Evolutionary conservation across 805 yeast genomes (phyloP), one percentile per base, ranked within the genome.

Genomic region (Barnettozyma vustinii): DNA sequence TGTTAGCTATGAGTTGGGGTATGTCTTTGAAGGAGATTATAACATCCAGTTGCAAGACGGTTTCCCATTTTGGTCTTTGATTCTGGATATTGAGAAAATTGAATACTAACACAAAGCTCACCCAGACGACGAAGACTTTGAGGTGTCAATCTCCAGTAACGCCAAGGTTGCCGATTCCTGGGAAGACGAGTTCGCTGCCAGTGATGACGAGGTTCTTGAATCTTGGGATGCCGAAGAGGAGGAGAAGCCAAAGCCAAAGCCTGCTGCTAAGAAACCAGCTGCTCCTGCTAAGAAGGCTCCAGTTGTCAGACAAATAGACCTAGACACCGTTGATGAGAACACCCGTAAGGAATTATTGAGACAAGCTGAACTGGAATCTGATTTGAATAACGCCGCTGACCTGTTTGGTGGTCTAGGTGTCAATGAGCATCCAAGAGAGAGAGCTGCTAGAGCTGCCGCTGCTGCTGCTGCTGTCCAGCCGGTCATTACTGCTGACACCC

Each of bases 211-310:
- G n/a, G 75, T 84, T 23, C 67, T 85, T 45, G 97, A 79, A 45
- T 86, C 96, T 12, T 92, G 97, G 97, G 98, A 92, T 58, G 83
- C 83, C 47, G 95, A 84, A 55, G 94, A 84, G 59, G 83, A 76
- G 45, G 79, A 75, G 48, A 72, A 69, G 52, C 63, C 62, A 58
- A 62, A 56, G 52, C 61, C 63, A 57, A 60, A 54, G 37, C 54
- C 55, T 23, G 47, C 56, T 10, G 61, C 67, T 19, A 32, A 33
- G 16, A 55, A 63, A 62, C 33, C 56, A n/a, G 21, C 52, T 9
- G 47, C 54, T 3, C 41, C 63, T 46, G 69, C 70, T 12, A 30
- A 30, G n/a, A 30, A 30, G 16, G 16, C 33, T 9, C 72, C 68
- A 13, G 61, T 75, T 44, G 18, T 39, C 23, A 52, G 42, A 47